Percentiles rank a stretch among this genome's conserved stretches.
Conservation (phyloP, 2,329 filamentous ascomycete genomes). For the Pyricularia sp. region DNA sequence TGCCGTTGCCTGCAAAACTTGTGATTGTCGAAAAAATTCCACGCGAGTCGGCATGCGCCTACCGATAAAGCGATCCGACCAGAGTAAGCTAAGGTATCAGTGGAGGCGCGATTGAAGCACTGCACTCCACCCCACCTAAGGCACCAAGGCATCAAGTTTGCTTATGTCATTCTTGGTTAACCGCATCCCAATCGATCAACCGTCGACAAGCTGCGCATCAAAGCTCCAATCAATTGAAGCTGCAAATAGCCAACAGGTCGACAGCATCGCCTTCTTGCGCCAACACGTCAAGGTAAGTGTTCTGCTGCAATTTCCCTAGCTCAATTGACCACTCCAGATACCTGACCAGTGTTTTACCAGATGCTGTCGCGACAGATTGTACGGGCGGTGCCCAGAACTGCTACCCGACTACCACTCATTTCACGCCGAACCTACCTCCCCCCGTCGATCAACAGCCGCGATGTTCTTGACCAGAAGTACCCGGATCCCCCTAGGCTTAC, state of each 20-base stretch:
- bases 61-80: neutral
- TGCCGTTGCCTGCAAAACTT: constrained; percentile 36
- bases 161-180: neutral
- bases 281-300: constrained; percentile 6
- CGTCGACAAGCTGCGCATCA: neutral
- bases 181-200: neutral
- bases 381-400: constrained; percentile 18
- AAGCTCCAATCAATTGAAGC: neutral
- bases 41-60: constrained; percentile 1
- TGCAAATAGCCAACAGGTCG: neutral
- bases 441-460: constrained; percentile 30
- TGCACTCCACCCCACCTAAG: neutral
- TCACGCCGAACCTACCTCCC: constrained; percentile 47
- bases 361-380: constrained; percentile 44
- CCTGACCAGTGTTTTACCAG: constrained; percentile 19
- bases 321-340: neutral
- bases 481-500: constrained; percentile 32
- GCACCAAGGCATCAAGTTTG: neutral
- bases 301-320: neutral
- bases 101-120: neutral
- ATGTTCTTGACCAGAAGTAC: constrained; percentile 37
- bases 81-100: neutral
- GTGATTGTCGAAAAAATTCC: constrained; percentile 21
- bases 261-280: constrained; percentile 5
- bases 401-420: constrained; percentile 26